Evolutionary conservation across 75 land plant species (phyloP).

Genomic region (Cryptomeria japonica): DNA sequence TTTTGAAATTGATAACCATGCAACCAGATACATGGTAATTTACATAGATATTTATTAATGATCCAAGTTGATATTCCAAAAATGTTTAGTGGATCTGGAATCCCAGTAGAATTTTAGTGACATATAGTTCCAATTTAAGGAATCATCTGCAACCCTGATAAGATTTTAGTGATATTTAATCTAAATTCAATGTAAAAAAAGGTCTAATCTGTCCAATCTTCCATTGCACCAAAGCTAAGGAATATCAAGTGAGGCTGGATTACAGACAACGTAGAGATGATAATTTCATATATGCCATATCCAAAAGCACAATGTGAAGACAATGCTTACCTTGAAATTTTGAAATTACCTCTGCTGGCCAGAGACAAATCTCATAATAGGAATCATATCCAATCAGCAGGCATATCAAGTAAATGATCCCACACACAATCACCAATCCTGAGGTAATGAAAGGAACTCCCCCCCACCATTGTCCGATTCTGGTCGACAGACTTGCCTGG

Average conservation of each 20-base stretch:
- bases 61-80: background rate
- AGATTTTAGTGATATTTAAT: background rate
- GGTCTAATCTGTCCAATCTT: background rate
- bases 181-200: background rate
- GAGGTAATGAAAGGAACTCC: slow-evolving; percentile 78
- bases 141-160: background rate
- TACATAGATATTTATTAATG: background rate
- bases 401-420: slow-evolving; percentile 64
- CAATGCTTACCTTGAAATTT: slow-evolving; percentile 60
- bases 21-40: background rate
- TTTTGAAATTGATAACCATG: background rate
- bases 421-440: slow-evolving; percentile 58
- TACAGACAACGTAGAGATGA: background rate
- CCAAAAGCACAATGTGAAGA: background rate
- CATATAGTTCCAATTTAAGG: background rate
- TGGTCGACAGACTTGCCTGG: slow-evolving; percentile 81
- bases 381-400: slow-evolving; percentile 86
- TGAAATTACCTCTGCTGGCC: slow-evolving; percentile 56
- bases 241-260: background rate
- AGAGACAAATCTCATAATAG: slow-evolving; percentile 80
- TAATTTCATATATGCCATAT: background rate
- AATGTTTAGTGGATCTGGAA: background rate
- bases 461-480: slow-evolving; percentile 84
- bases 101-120: background rate
- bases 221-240: background rate